phyloP scores from a whole-genome alignment of 768 basidiomycete species.

The Mycena vitilis region DNA sequence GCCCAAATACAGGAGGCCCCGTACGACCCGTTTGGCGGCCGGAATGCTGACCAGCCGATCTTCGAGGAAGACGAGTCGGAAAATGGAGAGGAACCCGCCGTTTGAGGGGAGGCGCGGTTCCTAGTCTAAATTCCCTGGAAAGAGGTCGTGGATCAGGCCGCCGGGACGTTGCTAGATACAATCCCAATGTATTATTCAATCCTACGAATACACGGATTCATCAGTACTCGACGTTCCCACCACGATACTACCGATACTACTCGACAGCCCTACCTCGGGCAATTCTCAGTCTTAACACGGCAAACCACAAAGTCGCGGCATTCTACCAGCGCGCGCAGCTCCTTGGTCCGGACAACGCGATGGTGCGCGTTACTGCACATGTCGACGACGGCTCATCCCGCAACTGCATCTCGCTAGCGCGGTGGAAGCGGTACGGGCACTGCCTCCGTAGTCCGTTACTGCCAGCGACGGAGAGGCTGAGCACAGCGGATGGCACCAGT shows the following conservation, averaged over 20 bases:
- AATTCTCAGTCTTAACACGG: slow-evolving; percentile 4
- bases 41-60: no score
- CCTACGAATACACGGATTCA: slow-evolving; percentile 26
- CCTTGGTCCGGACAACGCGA: background rate
- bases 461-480: slow-evolving; percentile 9
- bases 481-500: slow-evolving; percentile 9
- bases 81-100: slow-evolving; percentile 17
- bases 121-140: slow-evolving; percentile 25
- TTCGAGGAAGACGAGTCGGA: background rate
- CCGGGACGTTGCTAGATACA: slow-evolving; percentile 29
- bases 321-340: slow-evolving; percentile 25
- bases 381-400: slow-evolving; percentile 18
- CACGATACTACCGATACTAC: no score
- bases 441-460: slow-evolving; percentile 1
- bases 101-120: slow-evolving; percentile 7
- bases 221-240: no score
- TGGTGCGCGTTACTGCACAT: slow-evolving; percentile 12
- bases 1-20: no score
- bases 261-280: slow-evolving; percentile 1
- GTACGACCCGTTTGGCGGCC: no score
- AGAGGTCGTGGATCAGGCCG: background rate
- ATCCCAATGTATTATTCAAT: slow-evolving; percentile 15
- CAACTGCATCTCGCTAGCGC: slow-evolving; percentile 21
- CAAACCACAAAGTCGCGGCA: slow-evolving; percentile 2
- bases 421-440: slow-evolving; percentile 23